These are phyloP conservation scores for Pseudocercospora fijiensis DNA, from an alignment of 2,329 filamentous ascomycete species.

Conservation along the genomic window DNA sequence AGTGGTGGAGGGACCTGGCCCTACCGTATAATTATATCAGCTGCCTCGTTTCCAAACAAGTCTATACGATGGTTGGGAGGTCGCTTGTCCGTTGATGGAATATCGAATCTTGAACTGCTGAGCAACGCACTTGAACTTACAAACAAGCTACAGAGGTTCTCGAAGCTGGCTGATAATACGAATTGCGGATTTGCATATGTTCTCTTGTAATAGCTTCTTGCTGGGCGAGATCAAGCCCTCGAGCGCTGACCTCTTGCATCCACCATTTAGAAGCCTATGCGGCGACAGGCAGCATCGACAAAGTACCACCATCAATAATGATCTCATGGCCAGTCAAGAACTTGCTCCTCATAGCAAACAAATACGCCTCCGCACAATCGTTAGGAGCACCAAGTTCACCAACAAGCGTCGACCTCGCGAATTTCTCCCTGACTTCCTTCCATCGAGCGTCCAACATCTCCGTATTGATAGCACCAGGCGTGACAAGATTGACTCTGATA, in stretches of 20 bases:
- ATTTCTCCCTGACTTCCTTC: neutral
- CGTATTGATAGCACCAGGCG: neutral
- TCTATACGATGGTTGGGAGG: neutral
- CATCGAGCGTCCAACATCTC: neutral
- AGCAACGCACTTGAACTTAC: neutral
- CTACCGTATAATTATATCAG: too few species aligned
- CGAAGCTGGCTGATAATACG: too few species aligned
- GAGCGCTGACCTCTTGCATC: too few species aligned
- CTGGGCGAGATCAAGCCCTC: too few species aligned
- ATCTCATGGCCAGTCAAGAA: neutral
- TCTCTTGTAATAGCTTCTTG: too few species aligned
- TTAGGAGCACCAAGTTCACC: neutral
- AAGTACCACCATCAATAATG: neutral
- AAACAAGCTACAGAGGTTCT: too few species aligned
- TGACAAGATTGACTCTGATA: neutral
- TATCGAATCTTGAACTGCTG: neutral
- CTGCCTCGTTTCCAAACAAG: neutral
- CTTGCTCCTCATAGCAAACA: neutral
- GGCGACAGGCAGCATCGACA: neutral
- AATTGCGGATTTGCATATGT: too few species aligned
- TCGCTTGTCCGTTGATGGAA: neutral
- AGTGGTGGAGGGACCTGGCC: too few species aligned
- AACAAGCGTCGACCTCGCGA: neutral
- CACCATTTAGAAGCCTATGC: too few species aligned
- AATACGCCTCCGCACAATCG: neutral